Conservation (phyloP, 2,329 filamentous ascomycete genomes). For the Diplodia intermedia region DNA sequence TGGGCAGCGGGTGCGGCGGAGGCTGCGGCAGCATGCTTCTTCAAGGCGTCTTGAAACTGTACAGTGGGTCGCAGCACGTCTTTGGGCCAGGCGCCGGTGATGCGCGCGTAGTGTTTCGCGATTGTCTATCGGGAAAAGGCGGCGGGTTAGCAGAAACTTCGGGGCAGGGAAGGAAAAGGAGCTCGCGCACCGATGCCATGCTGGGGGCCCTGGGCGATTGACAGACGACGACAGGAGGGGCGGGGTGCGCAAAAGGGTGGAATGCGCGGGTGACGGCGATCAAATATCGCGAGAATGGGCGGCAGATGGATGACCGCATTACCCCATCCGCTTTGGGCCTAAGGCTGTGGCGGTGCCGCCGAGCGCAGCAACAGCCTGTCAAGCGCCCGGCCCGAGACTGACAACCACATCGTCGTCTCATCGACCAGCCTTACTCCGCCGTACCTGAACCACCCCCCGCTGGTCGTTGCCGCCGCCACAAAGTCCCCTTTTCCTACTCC, state of each 20-base stretch:
- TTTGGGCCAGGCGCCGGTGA: conserved; percentile 58
- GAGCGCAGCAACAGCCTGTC: conserved; percentile 5
- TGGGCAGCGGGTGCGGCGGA: conserved; percentile 35
- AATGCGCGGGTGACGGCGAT: conserved; percentile 23
- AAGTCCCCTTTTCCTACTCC: conserved; percentile 20
- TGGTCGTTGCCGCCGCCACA: conserved; percentile 2
- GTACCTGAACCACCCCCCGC: conserved; percentile 18
- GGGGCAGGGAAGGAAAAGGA: conserved; percentile 1
- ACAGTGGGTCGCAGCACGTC: conserved; percentile 58
- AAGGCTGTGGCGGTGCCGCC: conserved; percentile 19
- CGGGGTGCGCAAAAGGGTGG: conserved; percentile 21
- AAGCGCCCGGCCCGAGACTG: conserved; percentile 27
- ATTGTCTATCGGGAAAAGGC: conserved; percentile 40
- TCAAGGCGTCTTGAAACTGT: conserved; percentile 54
- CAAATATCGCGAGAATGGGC: conserved; percentile 17
- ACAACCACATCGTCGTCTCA: conserved; percentile 28
- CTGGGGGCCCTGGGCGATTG: conserved; percentile 10
- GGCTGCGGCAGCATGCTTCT: conserved; percentile 45
- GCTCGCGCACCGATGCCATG: conserved; percentile 28
- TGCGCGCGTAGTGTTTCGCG: conserved; percentile 58
- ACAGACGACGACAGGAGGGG: not conserved
- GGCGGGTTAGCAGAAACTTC: conserved; percentile 5
- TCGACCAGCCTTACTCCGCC: conserved; percentile 19
- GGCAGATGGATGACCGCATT: conserved; percentile 15
- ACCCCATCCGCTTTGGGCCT: conserved; percentile 9